Evolutionary conservation across 768 basidiomycete genomes (phyloP).

Genomic region (Trametes maxima): DNA sequence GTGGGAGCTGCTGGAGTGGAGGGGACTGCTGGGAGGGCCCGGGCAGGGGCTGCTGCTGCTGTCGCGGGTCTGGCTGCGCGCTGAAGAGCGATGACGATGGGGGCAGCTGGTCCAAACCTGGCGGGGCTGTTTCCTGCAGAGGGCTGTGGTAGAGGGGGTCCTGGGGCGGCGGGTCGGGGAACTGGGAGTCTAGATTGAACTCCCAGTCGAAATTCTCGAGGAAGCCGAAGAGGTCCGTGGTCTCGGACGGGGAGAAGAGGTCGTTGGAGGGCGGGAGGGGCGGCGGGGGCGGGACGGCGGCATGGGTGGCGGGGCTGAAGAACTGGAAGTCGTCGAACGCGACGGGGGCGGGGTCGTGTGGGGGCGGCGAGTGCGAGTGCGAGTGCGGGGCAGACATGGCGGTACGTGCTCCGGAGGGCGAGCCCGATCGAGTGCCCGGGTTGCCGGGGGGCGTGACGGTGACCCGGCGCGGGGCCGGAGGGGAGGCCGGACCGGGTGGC

Average conservation of each 20-base stretch:
- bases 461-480: neutral
- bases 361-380: constrained; percentile 10
- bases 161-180: constrained; percentile 8
- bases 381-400: constrained; percentile 19
- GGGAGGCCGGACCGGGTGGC: constrained; percentile 2
- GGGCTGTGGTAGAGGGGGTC: constrained; percentile 18
- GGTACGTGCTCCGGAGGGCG: neutral
- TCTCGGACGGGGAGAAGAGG: constrained; percentile 78
- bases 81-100: constrained; percentile 19
- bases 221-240: constrained; percentile 77
- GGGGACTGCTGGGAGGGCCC: neutral
- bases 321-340: constrained; percentile 74
- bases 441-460: too few relatives aligned
- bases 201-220: constrained; percentile 82
- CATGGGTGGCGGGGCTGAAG: constrained; percentile 61
- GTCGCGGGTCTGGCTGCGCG: constrained; percentile 1
- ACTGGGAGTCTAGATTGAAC: constrained; percentile 41
- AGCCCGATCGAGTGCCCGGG: neutral
- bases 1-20: neutral
- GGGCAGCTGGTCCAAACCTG: constrained; percentile 29
- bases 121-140: constrained; percentile 17
- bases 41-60: neutral
- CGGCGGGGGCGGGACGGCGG: constrained; percentile 53
- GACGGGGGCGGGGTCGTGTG: constrained; percentile 48
- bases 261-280: constrained; percentile 73